Base-by-base conservation (phyloP, 129 eudicot species). In the Erigeron canadensis region DNA sequence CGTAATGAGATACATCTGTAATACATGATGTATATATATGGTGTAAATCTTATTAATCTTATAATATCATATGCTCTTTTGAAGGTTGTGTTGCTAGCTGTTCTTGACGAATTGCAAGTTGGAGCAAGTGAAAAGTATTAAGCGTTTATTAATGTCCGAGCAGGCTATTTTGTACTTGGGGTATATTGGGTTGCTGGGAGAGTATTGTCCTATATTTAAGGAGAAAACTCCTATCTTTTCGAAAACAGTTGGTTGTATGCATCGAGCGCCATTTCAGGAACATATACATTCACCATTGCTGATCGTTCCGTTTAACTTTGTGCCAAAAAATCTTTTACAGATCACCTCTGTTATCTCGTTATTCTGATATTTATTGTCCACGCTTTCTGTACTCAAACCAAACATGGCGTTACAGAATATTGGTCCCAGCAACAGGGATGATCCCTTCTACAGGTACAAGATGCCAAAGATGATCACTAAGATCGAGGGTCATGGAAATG, bases 401-500 rank as follows among this genome's bases (percentile, higher is more conserved):
- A 84, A 69, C 17, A 89, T 89, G 96, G 93, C 93, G 48, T 81
- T 89, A 67, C 96, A 82, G 72, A 89, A 86, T 80, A 89, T 86
- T 59, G 93, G 96, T 82, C 93, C 94, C 21, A 72, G 90, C 68
- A 89, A 89, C 86, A 87, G 85, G n/a, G 96, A 87, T 80, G 96
- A 89, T 82, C 88, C 96, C 86, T 89, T 89, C 77, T 89, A 82
- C 77, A 78, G 96, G 88, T 89, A 89, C 73, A 89, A 86, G 79
- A 89, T 89, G 96, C 96, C 96, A 42, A 84, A 41, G 74, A 84
- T 89, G 96, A 78, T 89, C 9, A 89, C 96, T 0, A 89, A 89
- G 69, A 85, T 86, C n/a, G 96, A 89, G 77, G 96, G 96, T 5
- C 88, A 94, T 61, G 96, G 96, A 46, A 89, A 89, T 86, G 96